Base-by-base conservation (phyloP, 148 eudicot genomes). In the Pouteria glomerata region DNA sequence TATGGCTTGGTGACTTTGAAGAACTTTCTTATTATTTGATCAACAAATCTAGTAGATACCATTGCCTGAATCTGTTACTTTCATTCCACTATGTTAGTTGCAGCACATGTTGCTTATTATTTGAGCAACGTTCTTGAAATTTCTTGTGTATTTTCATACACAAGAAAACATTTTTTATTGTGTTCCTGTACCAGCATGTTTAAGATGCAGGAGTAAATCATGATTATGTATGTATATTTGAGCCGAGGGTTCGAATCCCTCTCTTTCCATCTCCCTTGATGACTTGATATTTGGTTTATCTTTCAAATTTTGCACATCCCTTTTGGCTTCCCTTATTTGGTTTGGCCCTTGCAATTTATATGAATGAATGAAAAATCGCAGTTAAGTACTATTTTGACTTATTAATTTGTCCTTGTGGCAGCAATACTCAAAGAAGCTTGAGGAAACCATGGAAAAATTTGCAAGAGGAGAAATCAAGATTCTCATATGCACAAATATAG, bases 351-450 rank as follows among this genome's bases (percentile, higher is more conserved):
- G n/a, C 58, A 35, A 16, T 6, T 5, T 23, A 24, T 53, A n/a
- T 53, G 26, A 21, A n/a, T n/a, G 24, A 21, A 4, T 1, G 2
- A 58, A 59, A 30, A 34, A 19, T 4, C 12, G 26, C 44, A 21
- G 31, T n/a, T 63, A 42, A 7, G 57, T 48, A 66, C 34, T 30
- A n/a, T 12, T 45, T 66, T 66, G 39, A 66, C 33, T 19, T 66
- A 45, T 66, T 23, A 19, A 16, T 47, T 44, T 47, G 10, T 48
- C 42, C 57, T 48, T 19, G 37, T 81, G 79, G 80, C 94, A 95
- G 98, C 97, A 88, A 95, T 86, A 91, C 83, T 95, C 98, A 7
- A 89, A 88, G 80, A 85, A 92, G 78, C 97, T 95, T 29, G 98
- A 95, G 80, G 96, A 91, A 59, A 95, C 97, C 68, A 95, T 95